phyloP scores from a whole-genome alignment of 2,329 filamentous ascomycete species.

The Diaporthe sp. region DNA sequence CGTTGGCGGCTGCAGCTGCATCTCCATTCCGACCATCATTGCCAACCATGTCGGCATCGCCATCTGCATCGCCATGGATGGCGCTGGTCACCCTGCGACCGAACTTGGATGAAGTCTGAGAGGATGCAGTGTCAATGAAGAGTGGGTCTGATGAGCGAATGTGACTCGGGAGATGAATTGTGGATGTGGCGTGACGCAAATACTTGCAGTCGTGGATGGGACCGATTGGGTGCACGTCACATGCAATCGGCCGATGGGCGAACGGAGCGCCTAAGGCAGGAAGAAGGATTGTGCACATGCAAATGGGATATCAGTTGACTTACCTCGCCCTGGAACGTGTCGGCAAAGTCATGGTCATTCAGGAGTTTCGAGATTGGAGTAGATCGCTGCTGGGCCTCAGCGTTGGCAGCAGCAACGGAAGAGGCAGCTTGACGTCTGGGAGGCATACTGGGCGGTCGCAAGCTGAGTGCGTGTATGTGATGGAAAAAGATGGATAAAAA shows the following conservation, averaged over 20 bases:
- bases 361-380: background rate
- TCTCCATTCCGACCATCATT: background rate
- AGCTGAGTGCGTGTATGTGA: background rate
- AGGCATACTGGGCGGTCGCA: slow-evolving; percentile 17
- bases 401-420: background rate
- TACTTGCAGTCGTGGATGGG: background rate
- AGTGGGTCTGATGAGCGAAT: slow-evolving; percentile 1
- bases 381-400: slow-evolving; percentile 8
- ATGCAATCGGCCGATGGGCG: background rate
- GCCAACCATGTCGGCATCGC: slow-evolving; percentile 13
- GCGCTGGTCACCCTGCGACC: slow-evolving; percentile 16
- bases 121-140: background rate
- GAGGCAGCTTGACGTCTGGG: slow-evolving; percentile 15
- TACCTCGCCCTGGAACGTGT: slow-evolving; percentile 35
- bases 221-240: background rate
- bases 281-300: background rate
- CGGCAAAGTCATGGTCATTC: slow-evolving; percentile 13
- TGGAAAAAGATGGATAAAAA: background rate
- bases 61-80: slow-evolving; percentile 11
- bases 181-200: slow-evolving; percentile 23
- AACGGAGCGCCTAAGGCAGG: too few species aligned
- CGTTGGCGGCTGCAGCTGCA: background rate
- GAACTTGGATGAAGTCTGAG: slow-evolving; percentile 6
- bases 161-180: slow-evolving; percentile 24
- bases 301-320: slow-evolving; percentile 9